A percentile compares a stretch with the other conserved stretches of the same genome.
phyloP scores from a whole-genome alignment of 2,329 filamentous ascomycete species.

The Diaporthe sp. region DNA sequence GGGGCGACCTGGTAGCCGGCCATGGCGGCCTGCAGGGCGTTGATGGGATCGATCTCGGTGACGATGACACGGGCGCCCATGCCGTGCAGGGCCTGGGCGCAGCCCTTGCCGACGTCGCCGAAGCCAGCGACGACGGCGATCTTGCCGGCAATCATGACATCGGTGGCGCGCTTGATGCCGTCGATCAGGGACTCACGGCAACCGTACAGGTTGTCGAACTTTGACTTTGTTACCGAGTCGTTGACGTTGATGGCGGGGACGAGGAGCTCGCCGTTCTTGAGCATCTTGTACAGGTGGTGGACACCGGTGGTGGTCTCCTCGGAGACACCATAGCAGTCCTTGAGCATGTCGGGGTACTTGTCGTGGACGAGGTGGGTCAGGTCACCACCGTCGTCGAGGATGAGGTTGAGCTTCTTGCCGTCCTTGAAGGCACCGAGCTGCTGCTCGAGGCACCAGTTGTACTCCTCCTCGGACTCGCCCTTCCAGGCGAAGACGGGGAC shows the following conservation, averaged over 20 bases:
- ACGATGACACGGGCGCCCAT: slow-evolving; percentile 98
- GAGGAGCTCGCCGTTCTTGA: slow-evolving; percentile 90
- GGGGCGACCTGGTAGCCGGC: slow-evolving; percentile 96
- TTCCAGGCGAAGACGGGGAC: slow-evolving; percentile 87
- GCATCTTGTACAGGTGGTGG: slow-evolving; percentile 98
- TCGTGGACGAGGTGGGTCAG: slow-evolving; percentile 95
- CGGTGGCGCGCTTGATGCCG: slow-evolving; percentile 99
- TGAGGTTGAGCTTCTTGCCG: slow-evolving; percentile 95
- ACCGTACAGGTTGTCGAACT: slow-evolving; percentile 99
- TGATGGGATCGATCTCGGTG: slow-evolving; percentile 99
- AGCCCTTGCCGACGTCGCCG: slow-evolving; percentile 99
- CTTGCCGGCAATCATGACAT: slow-evolving; percentile 99
- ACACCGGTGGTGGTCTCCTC: slow-evolving; percentile 99
- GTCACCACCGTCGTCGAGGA: slow-evolving; percentile 98
- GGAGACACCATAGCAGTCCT: slow-evolving; percentile 97
- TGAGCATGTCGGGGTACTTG: slow-evolving; percentile 99
- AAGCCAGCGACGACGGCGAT: slow-evolving; percentile 97
- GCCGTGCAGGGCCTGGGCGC: slow-evolving; percentile 93
- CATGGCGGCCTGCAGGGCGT: slow-evolving; percentile 98
- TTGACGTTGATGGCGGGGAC: slow-evolving; percentile 99
- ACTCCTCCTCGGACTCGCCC: slow-evolving; percentile 99
- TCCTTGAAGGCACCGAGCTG: slow-evolving; percentile 98
- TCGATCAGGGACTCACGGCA: slow-evolving; percentile 99
- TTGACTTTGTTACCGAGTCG: slow-evolving; percentile 99
- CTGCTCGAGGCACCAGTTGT: slow-evolving; percentile 99